A percentile compares a stretch with the other conserved stretches of the same genome.
phyloP scores from a whole-genome alignment of 106 monocot species.

The Narthecium ossifragum region DNA sequence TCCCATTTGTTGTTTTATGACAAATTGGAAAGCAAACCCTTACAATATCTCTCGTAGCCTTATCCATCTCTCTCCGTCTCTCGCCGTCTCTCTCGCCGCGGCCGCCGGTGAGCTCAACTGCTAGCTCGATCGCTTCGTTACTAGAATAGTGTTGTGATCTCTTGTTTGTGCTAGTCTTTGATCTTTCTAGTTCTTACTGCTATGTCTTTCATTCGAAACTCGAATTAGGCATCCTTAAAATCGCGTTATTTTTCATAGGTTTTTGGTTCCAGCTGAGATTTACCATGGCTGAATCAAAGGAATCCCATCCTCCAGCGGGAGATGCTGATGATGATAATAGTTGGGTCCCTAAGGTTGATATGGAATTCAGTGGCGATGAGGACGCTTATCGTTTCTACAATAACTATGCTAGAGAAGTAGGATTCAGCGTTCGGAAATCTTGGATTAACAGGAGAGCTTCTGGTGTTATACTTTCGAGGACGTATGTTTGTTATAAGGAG shows the following conservation, averaged over 20 bases:
- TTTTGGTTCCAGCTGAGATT: too few relatives aligned
- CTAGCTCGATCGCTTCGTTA: neutral
- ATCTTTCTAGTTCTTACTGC: too few relatives aligned
- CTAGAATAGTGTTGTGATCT: too few relatives aligned
- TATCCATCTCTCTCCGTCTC: neutral
- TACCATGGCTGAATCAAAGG: neutral
- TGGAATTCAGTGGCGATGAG: neutral
- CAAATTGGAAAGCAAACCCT: conserved; percentile 19
- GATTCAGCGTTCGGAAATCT: neutral
- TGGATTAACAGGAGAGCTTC: neutral
- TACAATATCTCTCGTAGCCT: conserved; percentile 1
- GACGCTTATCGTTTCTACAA: neutral
- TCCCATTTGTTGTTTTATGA: neutral
- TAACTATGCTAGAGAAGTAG: neutral
- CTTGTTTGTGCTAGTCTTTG: too few relatives aligned
- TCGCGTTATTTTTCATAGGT: too few relatives aligned
- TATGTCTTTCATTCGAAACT: too few relatives aligned
- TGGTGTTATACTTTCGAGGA: neutral
- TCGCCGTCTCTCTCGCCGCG: neutral
- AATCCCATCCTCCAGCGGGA: neutral
- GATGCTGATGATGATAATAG: neutral
- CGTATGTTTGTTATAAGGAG: neutral
- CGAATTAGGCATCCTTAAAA: too few relatives aligned
- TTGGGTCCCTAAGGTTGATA: neutral
- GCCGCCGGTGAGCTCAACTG: neutral